Base-by-base conservation (phyloP, 495 filamentous ascomycete genomes). In the Aspergillus bertholletiae region DNA sequence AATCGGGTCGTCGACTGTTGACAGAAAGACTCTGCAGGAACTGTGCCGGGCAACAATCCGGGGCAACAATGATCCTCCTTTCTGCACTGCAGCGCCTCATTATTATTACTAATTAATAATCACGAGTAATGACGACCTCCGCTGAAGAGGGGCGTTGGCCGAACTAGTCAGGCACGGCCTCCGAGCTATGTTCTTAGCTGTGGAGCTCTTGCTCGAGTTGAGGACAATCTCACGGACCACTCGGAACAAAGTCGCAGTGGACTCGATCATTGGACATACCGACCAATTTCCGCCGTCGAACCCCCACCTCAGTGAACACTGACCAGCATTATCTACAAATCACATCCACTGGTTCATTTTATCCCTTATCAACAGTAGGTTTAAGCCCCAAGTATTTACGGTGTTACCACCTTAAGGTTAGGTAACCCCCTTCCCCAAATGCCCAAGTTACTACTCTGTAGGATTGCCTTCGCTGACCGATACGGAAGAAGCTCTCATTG, bases 141-240 rank as follows among this genome's bases (percentile, higher is more conserved):
- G 27, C 46, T 20, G 15, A 32, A 51, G 54, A 56, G 54, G 47
- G 54, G 47, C 47, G 6, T 28, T 48, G 18, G 47, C 18, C 22
- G 15, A 44, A 34, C 46, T 56, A 56, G 54, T 56, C 54, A 56
- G 54, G 54, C 54, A 56, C 48, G 39, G 54, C 51, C 45, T 56
- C 26, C 18, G 46, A 56, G 48, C 54, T 40, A 56, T 51, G 46
- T 18, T 51, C 39, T 49, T 44, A 45, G 21, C 28, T 27, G 54
- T 56, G 54, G 54, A 56, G 47, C 48, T 17, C 23, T 46, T 50
- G 18, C 48, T 56, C 40, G 39, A 51, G 54, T 44, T 40, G 32
- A 34, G 21, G 37, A 28, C 26, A 45, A 34, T 24, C 2, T 39
- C 20, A 45, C 26, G 21, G 45, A 49, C 37, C 39, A 53, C 50